Evolutionary conservation across 768 basidiomycete genomes (phyloP), one percentile per base, ranked within the genome.

Genomic region (Myochromella boudieri): DNA sequence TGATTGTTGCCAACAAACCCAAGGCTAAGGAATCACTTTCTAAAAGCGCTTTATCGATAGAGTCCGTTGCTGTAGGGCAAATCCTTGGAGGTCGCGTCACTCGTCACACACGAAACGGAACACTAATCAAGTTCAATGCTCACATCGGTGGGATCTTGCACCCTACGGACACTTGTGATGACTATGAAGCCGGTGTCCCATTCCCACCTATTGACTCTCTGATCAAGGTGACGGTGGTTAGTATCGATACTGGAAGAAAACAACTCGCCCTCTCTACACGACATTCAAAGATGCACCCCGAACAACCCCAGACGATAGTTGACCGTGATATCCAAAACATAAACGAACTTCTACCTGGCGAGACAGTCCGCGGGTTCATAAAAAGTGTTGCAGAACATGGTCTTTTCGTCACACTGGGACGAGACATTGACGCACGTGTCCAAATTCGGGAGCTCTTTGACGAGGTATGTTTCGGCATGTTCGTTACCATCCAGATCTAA

Each of bases 371-470:
- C 43, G 95, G 95, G 9, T 91, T 95, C 60, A 78, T 97, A 60
- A 97, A 92, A 69, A 90, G 81, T 57, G 74, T 98, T 25, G 78
- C 82, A 14, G 87, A 92, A 37, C 85, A 88, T 60, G 95, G 95
- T 12, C 60, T 99, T 15, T 98, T 97, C 56, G 91, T 99, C 3
- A 81, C 81, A 21, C 68, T 99, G 27, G 92, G 91, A 8, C 78
- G 85, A 24, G 77, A 77, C n/a, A 71, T 97, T 21, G 91, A 94
- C 59, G 94, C 88, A 46, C 83, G 95, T 14, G 85, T 99, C 21
- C 92, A 95, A 68, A 97, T 97, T 61, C 84, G 78, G 60, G 91
- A 97, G 66, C 77, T 95, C 4, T 97, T 95, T 61, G 91, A 97
- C 59, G 92, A 94, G 48, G 79, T 79, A 37, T 34, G 71, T 80